Percentiles rank a stretch among this genome's conserved stretches.
Conservation (phyloP, 73 alveolate species). For the Paramecium primaurelia region DNA sequence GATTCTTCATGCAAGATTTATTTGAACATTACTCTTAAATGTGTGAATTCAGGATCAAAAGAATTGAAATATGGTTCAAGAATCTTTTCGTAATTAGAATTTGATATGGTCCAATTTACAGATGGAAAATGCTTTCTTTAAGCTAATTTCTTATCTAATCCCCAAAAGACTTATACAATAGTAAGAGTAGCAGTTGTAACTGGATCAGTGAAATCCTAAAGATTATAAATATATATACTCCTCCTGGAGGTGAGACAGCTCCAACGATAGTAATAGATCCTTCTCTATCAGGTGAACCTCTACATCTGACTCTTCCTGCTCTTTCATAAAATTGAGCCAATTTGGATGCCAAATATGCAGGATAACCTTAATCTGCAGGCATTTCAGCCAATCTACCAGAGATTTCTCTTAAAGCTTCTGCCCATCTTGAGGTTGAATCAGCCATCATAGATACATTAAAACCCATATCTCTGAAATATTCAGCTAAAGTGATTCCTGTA, state of each 20-base stretch:
- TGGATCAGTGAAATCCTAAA: constrained; percentile 98
- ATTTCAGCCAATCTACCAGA: constrained; percentile 99
- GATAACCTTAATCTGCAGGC: constrained; percentile 99
- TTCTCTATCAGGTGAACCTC: constrained; percentile 98
- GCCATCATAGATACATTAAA: constrained; percentile 98
- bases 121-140: constrained; percentile 99
- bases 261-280: constrained; percentile 87
- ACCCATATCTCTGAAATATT: constrained; percentile 99
- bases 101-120: constrained; percentile 97
- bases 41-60: constrained; percentile 95
- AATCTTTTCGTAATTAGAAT: constrained; percentile 93
- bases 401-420: constrained; percentile 99
- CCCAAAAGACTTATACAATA: constrained; percentile 99
- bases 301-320: constrained; percentile 98
- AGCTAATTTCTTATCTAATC: constrained; percentile 97
- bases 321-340: constrained; percentile 98
- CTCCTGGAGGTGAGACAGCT: constrained; percentile 98
- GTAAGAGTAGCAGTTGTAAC: constrained; percentile 96
- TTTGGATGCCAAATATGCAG: constrained; percentile 98
- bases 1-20: constrained; percentile 96
- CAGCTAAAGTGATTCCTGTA: constrained; percentile 99
- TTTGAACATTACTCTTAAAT: constrained; percentile 86
- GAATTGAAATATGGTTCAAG: constrained; percentile 87
- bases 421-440: constrained; percentile 99
- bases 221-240: constrained; percentile 40